Base-by-base conservation (phyloP, 371 early-diverging fungal genomes). In the Blyttiomyces sp. region DNA sequence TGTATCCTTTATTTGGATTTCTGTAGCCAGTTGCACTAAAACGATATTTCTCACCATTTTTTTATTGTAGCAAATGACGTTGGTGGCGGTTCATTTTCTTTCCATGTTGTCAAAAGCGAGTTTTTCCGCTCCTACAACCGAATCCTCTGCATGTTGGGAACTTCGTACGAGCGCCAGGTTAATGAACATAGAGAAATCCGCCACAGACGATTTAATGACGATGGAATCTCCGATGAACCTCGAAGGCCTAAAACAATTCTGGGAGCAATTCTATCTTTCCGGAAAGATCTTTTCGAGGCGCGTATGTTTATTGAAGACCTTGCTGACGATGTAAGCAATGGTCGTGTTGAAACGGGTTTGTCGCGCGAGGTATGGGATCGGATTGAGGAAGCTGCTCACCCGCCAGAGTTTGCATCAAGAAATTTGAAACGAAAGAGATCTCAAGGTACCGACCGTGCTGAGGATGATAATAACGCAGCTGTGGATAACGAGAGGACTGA, bases 1-100 rank as follows among this genome's bases (percentile, higher is more conserved):
- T 19, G 54, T 16, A 11, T 23, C 46, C 1, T 44, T 56, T 26
- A 44, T 13, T 39, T 9, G 13, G 44, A 23, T 21, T 5, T 33
- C n/a, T n/a, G 26, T 1, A 27, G 2, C n/a, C 30, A 2, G 21
- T 23, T 31, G n/a, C n/a, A 1, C 24, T 17, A 5, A 5, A 6
- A 11, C 57, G 4, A 2, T 43, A 32, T 42, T 31, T 7, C 23
- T 19, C 44, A 2, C 36, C 21, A 11, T 30, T 52, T 17, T 35
- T 36, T 17, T 26, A 6, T 48, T 17, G 21, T 36, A 67, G 75
- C 46, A 16, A 75, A 75, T 61, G 73, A 75, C 54, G 61, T 75
- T 9, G 69, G 57, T 27, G 59, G 65, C 32, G 71, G 61, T 6
- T 27, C 67, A 17, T 69, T 59, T 49, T 51, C 57, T 43, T 70